These are phyloP conservation scores for Thermothelomyces thermophilus DNA, from an alignment of 2,329 filamentous ascomycete genomes.

Conservation along the genomic window DNA sequence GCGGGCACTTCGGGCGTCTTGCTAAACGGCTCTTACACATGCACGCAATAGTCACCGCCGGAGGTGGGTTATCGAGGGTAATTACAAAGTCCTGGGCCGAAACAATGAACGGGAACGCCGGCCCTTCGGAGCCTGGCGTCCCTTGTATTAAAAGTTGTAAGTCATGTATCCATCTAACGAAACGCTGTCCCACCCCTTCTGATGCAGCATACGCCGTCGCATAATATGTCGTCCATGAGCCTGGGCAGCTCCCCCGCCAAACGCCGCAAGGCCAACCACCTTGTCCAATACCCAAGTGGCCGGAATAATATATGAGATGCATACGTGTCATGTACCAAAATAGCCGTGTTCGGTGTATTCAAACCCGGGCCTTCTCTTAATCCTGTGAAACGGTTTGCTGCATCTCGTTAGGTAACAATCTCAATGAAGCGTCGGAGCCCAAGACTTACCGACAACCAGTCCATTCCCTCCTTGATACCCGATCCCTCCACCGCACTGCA, in stretches of 20 bases:
- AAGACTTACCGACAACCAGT: slow-evolving; percentile 81
- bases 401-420: slow-evolving; percentile 19
- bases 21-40: too few relatives aligned
- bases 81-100: too few relatives aligned
- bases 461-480: slow-evolving; percentile 95
- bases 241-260: slow-evolving; percentile 15
- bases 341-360: slow-evolving; percentile 5
- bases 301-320: slow-evolving; percentile 16
- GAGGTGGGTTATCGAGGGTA: too few relatives aligned
- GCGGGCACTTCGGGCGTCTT: too few relatives aligned
- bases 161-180: slow-evolving; percentile 16
- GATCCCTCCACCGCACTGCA: slow-evolving; percentile 94
- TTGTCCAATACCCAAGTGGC: slow-evolving; percentile 23
- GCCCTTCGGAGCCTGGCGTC: background rate
- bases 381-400: slow-evolving; percentile 39
- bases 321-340: slow-evolving; percentile 23
- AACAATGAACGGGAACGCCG: slow-evolving; percentile 8
- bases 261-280: slow-evolving; percentile 19
- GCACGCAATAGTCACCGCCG: too few relatives aligned
- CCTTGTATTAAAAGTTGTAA: slow-evolving; percentile 18
- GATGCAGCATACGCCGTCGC: slow-evolving; percentile 19
- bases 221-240: slow-evolving; percentile 24
- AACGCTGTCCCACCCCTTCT: slow-evolving; percentile 12
- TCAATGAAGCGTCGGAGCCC: background rate
- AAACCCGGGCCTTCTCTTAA: slow-evolving; percentile 22